These are phyloP conservation scores for Corylus heterophylla DNA, from an alignment of 306 rosid genomes.

Conservation along the genomic window DNA sequence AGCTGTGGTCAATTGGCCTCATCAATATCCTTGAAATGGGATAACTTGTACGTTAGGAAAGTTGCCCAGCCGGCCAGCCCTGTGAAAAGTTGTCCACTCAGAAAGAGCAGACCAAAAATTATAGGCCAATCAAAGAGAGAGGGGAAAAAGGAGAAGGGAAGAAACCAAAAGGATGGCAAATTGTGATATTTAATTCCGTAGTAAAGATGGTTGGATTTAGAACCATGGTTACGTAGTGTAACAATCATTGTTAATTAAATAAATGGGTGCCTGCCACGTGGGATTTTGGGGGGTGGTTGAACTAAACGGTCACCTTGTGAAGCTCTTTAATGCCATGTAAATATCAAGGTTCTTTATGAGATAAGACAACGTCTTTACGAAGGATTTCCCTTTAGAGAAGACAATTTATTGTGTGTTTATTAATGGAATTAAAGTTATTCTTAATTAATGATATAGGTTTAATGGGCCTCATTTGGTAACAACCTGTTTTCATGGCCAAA, in stretches of 20 bases:
- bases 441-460: neutral
- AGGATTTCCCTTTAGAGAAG: neutral
- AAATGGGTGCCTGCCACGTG: conserved; percentile 19
- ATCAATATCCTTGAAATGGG: neutral
- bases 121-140: too few relatives aligned
- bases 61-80: too few relatives aligned
- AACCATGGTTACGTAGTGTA: too few relatives aligned
- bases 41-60: neutral
- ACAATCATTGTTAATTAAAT: neutral
- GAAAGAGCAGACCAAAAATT: neutral
- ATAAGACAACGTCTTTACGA: neutral
- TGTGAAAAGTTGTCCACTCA: too few relatives aligned
- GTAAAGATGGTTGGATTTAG: neutral
- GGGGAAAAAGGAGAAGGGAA: neutral
- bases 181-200: neutral
- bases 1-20: neutral
- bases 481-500: too few relatives aligned
- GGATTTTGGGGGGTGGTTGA: conserved; percentile 8
- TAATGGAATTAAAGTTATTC: neutral
- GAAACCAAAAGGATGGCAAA: neutral
- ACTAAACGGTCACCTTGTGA: neutral
- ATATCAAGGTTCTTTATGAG: neutral
- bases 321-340: conserved; percentile 12
- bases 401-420: neutral
- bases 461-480: too few relatives aligned